Base-by-base conservation (phyloP, 2,329 filamentous ascomycete species). In the Clarireedia paspali region DNA sequence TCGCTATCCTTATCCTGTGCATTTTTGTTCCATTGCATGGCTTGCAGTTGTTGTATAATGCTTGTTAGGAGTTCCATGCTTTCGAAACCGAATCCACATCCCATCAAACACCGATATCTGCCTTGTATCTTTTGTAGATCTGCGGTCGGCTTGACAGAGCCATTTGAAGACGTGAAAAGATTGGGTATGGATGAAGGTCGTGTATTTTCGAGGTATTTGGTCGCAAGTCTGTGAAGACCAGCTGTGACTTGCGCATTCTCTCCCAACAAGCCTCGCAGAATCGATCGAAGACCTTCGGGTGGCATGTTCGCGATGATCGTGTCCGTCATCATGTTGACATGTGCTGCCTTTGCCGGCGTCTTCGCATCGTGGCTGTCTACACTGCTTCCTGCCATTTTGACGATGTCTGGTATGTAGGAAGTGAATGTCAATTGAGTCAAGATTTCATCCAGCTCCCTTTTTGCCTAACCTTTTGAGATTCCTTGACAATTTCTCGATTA, bases 251-350 rank as follows among this genome's bases (percentile, higher is more conserved):
- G 61, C 4, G 65, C 59, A 23, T 70, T 64, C n/a, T 59, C 57
- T 34, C 62, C 66, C 20, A 71, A 57, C 5, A 68, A 55, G 6
- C 63, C 64, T 55, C 73, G 64, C 52, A 75, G 61, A 5, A 75
- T 65, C 6, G 67, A 66, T 3, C 73, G 70, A 15, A 76, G 59
- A 5, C 68, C 73, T n/a, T 73, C 72, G 1, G 65, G 60, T 1
- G 72, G 67, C 24, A 76, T 58, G 47, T 73, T 75, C n/a, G 70
- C 71, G 52, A 76, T 73, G 55, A 75, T 70, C 4, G 70, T 74
- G 55, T 75, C 74, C 2, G 70, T 72, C 74, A 75, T 75, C 70
- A 75, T 73, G 52, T 76, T 76, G 59, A 75, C 72, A 60, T 76
- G 74, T 26, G 73, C 70, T 15, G 61, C 61, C 42, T 65, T 66